Evolutionary conservation across 2,329 filamentous ascomycete genomes (phyloP).

Genomic region (Ceratocystis harringtonii): DNA sequence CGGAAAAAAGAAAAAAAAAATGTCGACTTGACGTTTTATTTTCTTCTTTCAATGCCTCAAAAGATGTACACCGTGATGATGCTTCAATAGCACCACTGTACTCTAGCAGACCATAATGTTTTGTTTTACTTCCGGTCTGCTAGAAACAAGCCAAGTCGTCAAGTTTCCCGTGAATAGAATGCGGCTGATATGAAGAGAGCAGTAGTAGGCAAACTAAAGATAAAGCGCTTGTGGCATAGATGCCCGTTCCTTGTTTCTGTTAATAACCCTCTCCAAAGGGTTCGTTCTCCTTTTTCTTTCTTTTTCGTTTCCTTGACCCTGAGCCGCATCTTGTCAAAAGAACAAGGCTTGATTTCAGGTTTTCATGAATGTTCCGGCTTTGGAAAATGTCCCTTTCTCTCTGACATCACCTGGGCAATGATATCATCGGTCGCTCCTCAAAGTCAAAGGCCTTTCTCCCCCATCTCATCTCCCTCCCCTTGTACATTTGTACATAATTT

Average conservation of each 20-base stretch:
- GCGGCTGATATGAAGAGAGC: background rate
- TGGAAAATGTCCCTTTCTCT: background rate
- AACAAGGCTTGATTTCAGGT: background rate
- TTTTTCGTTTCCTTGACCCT: background rate
- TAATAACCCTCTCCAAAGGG: background rate
- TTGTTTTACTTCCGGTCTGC: background rate
- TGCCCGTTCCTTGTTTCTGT: background rate
- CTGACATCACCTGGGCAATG: constrained; percentile 1
- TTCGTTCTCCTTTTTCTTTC: no score
- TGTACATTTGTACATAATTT: background rate
- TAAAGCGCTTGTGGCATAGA: background rate
- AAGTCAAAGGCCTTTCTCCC: no score
- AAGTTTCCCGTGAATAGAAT: background rate
- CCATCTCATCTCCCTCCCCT: background rate
- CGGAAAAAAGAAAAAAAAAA: no score
- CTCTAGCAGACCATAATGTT: background rate
- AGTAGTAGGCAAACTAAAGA: background rate
- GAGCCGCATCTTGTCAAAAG: constrained; percentile 5
- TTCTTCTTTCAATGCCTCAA: background rate
- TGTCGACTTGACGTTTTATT: no score
- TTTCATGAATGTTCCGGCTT: background rate
- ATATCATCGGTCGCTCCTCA: background rate
- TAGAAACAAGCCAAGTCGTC: background rate
- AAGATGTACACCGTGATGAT: background rate
- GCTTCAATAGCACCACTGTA: no score